These are phyloP conservation scores for Camellia sinensis DNA, from an alignment of 148 eudicot species.

Conservation along the genomic window DNA sequence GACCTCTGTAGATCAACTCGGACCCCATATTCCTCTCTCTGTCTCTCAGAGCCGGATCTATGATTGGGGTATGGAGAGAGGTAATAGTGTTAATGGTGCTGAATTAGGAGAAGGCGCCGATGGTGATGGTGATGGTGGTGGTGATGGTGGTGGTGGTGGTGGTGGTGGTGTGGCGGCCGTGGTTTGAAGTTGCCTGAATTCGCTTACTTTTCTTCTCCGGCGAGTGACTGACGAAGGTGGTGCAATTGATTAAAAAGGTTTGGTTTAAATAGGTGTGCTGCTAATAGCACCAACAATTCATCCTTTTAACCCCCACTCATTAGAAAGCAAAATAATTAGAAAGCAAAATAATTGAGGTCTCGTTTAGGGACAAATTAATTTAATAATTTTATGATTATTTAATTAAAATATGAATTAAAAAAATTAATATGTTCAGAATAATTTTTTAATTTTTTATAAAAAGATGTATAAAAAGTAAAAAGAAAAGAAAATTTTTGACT, in stretches of 20 bases:
- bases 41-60: background rate
- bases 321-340: no score
- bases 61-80: background rate
- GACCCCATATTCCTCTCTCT: slow-evolving; percentile 40
- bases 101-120: background rate
- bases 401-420: no score
- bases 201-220: background rate
- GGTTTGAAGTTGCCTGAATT: slow-evolving; percentile 12
- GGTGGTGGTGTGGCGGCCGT: background rate
- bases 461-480: no score
- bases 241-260: background rate
- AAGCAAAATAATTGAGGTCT: no score
- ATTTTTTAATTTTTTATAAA: no score
- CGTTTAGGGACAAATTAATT: no score
- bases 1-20: slow-evolving; percentile 67
- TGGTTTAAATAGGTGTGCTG: background rate
- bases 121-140: background rate
- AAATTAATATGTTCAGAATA: no score
- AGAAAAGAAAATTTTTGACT: no score
- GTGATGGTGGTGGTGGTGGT: background rate
- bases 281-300: no score
- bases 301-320: no score
- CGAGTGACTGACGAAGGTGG: background rate
- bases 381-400: no score
- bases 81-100: background rate